Base-by-base conservation (phyloP, 192 early-diverging fungal species). In the Coemansia sp. region DNA sequence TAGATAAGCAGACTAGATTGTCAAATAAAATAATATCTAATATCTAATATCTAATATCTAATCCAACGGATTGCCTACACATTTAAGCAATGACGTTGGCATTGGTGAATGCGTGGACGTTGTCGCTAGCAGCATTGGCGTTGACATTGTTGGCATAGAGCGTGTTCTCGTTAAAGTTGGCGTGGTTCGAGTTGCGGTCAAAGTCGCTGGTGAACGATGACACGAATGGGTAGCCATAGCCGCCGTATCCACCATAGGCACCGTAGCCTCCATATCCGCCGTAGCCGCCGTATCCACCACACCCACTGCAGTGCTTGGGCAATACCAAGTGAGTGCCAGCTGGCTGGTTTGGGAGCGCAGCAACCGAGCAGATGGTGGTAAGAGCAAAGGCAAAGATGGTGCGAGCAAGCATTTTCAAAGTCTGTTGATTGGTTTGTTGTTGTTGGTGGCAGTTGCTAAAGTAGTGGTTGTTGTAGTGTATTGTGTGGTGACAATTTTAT, bases 101-200 rank as follows among this genome's bases (percentile, higher is more conserved):
- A 91, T 95, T 72, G 92, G 93, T 66, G 87, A 96, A 85, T 89
- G 93, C 71, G 93, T 96, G 49, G 15, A 69, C 12, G 22, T 65
- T 75, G 67, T 49, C 68, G 52, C 29, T 64, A 42, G 42, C 49
- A 0, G 31, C 18, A 4, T 68, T 69, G 27, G 62, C 66, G 16
- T 68, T 36, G 4, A 64, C 63, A 44, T 74, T 52, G 60, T 74
- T 74, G 47, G 36, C 12, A 20, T 64, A 74, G 24, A 74, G 29
- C 3, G 72, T 74, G n/a, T 74, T 54, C n/a, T 74, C 72, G 41
- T 74, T 74, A 29, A 34, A 74, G 60, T 74, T 20, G n/a, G 66
- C 63, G 27, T 52, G 22, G 65, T 65, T 69, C 6, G 11, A 42
- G 65, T 42, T 52, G 31, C 65, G 57, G 64, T 54, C 49, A 22